Conservation (phyloP, 1,139 yeast species). For the Zygosaccharomyces pseudobailii region DNA sequence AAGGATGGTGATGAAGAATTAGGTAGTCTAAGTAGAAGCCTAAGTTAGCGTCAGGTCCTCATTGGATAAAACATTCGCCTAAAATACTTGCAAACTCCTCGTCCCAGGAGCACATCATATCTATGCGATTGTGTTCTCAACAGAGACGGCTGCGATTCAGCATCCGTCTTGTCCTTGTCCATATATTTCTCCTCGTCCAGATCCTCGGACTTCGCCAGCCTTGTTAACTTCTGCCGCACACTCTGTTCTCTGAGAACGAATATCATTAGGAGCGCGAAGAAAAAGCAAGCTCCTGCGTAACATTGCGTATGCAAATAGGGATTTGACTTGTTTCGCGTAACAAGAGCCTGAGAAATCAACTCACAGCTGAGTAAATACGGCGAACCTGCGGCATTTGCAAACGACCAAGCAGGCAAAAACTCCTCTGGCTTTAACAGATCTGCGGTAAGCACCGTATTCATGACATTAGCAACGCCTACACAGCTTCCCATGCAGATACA, state of each 20-base stretch:
- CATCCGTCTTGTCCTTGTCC: conserved; percentile 14
- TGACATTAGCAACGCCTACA: conserved; percentile 61
- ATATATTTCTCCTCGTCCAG: conserved; percentile 8
- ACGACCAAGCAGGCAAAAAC: conserved; percentile 59
- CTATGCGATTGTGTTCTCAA: conserved; percentile 8
- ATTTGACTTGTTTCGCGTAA: conserved; percentile 26
- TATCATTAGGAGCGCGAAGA: conserved; percentile 35
- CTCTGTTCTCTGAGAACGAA: conserved; percentile 41
- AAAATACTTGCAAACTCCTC: conserved; percentile 26
- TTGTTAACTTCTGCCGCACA: conserved; percentile 30
- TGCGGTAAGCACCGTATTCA: conserved; percentile 56
- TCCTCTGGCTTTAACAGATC: conserved; percentile 47
- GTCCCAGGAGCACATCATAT: conserved; percentile 24
- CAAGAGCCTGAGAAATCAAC: conserved; percentile 49
- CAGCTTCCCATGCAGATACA: conserved; percentile 49
- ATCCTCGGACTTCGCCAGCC: conserved; percentile 3
- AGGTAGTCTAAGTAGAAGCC: conserved; percentile 21
- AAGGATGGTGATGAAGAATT: conserved; percentile 29
- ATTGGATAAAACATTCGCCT: conserved; percentile 40
- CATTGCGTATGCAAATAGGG: conserved; percentile 60
- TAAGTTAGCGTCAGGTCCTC: conserved; percentile 33
- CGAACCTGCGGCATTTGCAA: conserved; percentile 46
- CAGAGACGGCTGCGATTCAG: conserved; percentile 3
- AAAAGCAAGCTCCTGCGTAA: conserved; percentile 49
- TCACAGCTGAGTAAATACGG: conserved; percentile 46